Evolutionary conservation across 495 filamentous ascomycete genomes (phyloP).

Genomic region (Penicillium goetzii): DNA sequence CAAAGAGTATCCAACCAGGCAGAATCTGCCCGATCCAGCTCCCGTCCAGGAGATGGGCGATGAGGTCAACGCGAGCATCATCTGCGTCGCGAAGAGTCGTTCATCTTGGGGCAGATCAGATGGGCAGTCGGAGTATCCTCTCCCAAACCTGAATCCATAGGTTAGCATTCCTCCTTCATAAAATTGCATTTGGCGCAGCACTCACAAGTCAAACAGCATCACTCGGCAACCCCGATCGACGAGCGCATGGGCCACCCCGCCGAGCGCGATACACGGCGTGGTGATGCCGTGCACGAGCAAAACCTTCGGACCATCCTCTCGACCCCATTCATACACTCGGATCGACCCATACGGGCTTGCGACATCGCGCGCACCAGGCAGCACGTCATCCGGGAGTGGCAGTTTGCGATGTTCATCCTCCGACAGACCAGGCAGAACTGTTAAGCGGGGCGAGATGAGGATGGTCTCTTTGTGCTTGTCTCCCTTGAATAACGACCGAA

Average conservation of each 20-base stretch:
- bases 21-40: slow-evolving; percentile 58
- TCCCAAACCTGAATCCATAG: slow-evolving; percentile 61
- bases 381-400: slow-evolving; percentile 73
- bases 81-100: slow-evolving; percentile 74
- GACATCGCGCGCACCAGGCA: slow-evolving; percentile 77
- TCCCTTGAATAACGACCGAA: slow-evolving; percentile 39
- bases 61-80: slow-evolving; percentile 71
- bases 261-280: slow-evolving; percentile 76
- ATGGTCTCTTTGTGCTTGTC: slow-evolving; percentile 21
- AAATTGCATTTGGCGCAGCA: not conserved
- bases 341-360: slow-evolving; percentile 77
- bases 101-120: slow-evolving; percentile 69
- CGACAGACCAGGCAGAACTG: slow-evolving; percentile 50
- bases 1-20: slow-evolving; percentile 80
- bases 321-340: slow-evolving; percentile 88
- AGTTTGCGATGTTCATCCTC: slow-evolving; percentile 50
- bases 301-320: slow-evolving; percentile 76
- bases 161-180: not conserved
- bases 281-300: slow-evolving; percentile 85
- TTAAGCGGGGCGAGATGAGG: slow-evolving; percentile 53
- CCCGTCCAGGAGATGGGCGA: slow-evolving; percentile 70
- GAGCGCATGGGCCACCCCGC: slow-evolving; percentile 67
- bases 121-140: slow-evolving; percentile 77
- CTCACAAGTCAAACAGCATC: slow-evolving; percentile 71
- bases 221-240: slow-evolving; percentile 79